These are phyloP conservation scores for Penicillium bovifimosum DNA, from an alignment of 495 filamentous ascomycete species.

Conservation along the genomic window DNA sequence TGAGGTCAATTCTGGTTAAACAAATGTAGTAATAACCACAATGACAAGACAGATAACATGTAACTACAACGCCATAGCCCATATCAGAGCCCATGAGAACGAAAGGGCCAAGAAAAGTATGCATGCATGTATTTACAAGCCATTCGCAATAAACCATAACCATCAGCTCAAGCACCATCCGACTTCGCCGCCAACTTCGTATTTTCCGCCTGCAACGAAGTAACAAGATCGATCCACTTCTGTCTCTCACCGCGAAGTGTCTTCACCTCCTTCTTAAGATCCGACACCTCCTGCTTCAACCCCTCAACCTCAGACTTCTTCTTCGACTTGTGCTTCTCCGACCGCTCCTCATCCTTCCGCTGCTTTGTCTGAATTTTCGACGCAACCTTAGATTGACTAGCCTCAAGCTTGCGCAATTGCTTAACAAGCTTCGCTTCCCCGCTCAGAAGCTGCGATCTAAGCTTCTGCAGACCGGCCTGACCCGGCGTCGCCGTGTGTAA, in stretches of 20 bases:
- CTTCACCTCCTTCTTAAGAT: slow-evolving; percentile 50
- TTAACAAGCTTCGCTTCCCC: slow-evolving; percentile 38
- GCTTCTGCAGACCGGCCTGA: slow-evolving; percentile 23
- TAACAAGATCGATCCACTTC: slow-evolving; percentile 56
- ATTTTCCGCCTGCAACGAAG: slow-evolving; percentile 63
- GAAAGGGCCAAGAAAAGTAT: not conserved
- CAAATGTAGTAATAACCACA: too few relatives aligned
- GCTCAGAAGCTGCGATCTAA: slow-evolving; percentile 24
- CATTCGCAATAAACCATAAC: too few relatives aligned
- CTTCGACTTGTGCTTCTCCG: slow-evolving; percentile 47
- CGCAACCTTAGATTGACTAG: slow-evolving; percentile 35
- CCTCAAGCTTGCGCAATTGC: slow-evolving; percentile 35
- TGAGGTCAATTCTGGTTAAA: too few relatives aligned
- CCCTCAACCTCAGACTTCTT: slow-evolving; percentile 40
- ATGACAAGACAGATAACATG: too few relatives aligned
- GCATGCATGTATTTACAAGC: not conserved
- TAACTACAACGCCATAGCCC: not conserved
- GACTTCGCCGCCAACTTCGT: slow-evolving; percentile 29
- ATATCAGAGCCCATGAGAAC: not conserved
- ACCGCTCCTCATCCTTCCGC: slow-evolving; percentile 53
- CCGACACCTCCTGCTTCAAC: slow-evolving; percentile 50
- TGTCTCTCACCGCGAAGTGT: slow-evolving; percentile 55
- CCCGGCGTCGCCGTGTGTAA: slow-evolving; percentile 11
- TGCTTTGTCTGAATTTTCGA: slow-evolving; percentile 43
- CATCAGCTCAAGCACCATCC: not conserved